These are phyloP conservation scores for Ceratobasidium sp. DNA, from an alignment of 1,284 basidiomycete genomes.

Conservation along the genomic window DNA sequence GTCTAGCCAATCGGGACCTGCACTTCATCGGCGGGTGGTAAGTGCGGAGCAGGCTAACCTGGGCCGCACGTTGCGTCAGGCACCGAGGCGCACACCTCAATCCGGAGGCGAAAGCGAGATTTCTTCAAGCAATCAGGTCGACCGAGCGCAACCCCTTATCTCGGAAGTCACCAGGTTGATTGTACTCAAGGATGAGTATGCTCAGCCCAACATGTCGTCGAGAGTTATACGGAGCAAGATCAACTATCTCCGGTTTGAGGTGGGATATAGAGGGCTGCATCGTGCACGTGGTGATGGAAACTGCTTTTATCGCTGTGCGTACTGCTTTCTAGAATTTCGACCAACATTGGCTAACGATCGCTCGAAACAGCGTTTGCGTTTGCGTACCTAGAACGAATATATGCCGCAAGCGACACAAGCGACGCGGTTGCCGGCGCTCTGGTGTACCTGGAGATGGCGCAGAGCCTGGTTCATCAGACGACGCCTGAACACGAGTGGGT, in stretches of 20 bases:
- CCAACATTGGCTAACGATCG: background rate
- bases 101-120: background rate
- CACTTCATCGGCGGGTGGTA: background rate
- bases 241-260: constrained; percentile 22
- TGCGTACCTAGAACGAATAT: constrained; percentile 7
- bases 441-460: constrained; percentile 8
- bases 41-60: background rate
- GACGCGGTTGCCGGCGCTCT: background rate
- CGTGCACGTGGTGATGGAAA: constrained; percentile 27
- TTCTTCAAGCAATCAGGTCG: background rate
- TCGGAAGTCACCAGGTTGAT: background rate
- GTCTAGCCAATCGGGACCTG: background rate
- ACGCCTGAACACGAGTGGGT: constrained; percentile 10
- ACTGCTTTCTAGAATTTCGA: background rate
- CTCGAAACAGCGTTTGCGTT: constrained; percentile 12
- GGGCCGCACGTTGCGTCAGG: background rate
- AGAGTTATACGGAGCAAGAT: constrained; percentile 18
- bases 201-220: constrained; percentile 6
- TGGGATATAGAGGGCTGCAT: constrained; percentile 21
- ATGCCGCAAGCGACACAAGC: background rate
- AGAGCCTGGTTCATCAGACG: background rate
- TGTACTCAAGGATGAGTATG: constrained; percentile 19
- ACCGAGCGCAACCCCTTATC: constrained; percentile 1
- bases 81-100: background rate
- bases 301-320: constrained; percentile 27